Percentiles rank a stretch among this genome's conserved stretches.
Conservation (phyloP, 164 flowering plant genomes). For the Liquidambar formosana region DNA sequence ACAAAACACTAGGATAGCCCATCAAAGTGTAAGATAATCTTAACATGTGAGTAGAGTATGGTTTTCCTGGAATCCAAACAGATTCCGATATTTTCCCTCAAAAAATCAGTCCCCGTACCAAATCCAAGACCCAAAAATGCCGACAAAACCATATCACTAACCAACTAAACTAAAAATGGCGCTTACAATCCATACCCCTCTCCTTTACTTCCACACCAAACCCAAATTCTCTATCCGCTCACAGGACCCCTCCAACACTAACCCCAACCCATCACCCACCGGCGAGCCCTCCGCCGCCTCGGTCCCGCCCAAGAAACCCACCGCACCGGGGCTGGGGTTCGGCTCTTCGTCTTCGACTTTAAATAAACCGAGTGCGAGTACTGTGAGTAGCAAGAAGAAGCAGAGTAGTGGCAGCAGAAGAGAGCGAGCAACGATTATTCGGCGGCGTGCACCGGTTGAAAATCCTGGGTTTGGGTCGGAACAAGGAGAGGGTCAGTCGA, state of each 20-base stretch:
- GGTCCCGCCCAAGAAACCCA: constrained; percentile 28
- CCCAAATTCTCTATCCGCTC: constrained; percentile 28
- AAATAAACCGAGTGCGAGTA: constrained; percentile 1
- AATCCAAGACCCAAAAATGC: too few species aligned
- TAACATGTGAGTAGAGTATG: too few species aligned
- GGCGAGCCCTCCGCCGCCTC: constrained; percentile 21
- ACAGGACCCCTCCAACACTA: constrained; percentile 22
- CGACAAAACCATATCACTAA: too few species aligned
- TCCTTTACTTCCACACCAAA: constrained; percentile 19
- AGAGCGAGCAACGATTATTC: constrained; percentile 52
- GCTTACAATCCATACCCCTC: constrained; percentile 45
- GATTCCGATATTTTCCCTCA: too few species aligned
- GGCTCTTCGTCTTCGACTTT: constrained; percentile 46
- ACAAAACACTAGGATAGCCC: too few species aligned
- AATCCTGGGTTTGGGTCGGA: constrained; percentile 46
- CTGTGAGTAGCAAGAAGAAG: constrained; percentile 33
- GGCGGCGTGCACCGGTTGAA: constrained; percentile 61
- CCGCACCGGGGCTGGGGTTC: constrained; percentile 45
- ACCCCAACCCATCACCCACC: constrained; percentile 15
- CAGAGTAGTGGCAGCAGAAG: constrained; percentile 29
- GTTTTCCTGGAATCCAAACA: too few species aligned
- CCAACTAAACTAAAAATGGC: constrained; percentile 52
- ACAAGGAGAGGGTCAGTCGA: constrained; percentile 23
- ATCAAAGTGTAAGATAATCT: too few species aligned
- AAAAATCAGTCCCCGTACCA: too few species aligned